Percentiles rank a stretch among this genome's conserved stretches.
phyloP scores from a whole-genome alignment of 2,329 filamentous ascomycete genomes.

The Samsoniella hepiali region DNA sequence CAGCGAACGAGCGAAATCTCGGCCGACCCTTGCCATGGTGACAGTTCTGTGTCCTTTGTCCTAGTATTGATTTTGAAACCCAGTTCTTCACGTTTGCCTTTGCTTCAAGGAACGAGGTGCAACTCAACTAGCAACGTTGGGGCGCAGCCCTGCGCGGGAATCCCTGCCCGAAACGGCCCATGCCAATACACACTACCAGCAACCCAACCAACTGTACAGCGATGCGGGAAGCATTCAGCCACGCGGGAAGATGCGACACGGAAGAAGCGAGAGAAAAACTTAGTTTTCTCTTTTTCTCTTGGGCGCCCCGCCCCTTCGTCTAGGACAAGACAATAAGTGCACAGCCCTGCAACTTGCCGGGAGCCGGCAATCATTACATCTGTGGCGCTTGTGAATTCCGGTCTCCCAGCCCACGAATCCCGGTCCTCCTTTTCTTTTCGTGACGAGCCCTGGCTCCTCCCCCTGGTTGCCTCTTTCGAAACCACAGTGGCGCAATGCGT shows the following conservation, averaged over 20 bases:
- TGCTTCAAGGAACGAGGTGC: neutral
- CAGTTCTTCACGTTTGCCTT: no score
- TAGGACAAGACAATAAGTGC: neutral
- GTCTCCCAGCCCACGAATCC: neutral
- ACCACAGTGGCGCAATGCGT: neutral
- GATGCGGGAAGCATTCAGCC: neutral
- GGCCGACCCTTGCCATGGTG: neutral
- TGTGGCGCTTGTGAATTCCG: slow-evolving; percentile 12
- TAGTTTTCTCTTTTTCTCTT: neutral
- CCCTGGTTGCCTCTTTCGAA: neutral
- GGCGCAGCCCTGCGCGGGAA: neutral
- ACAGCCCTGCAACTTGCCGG: slow-evolving; percentile 12
- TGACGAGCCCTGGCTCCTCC: neutral
- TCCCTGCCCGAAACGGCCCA: neutral
- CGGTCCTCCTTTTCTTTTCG: neutral
- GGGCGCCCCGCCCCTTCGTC: neutral
- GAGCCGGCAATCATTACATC: slow-evolving; percentile 1
- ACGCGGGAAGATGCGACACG: neutral
- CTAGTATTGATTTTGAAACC: neutral
- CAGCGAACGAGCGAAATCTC: neutral
- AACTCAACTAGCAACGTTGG: no score
- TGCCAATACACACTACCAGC: neutral
- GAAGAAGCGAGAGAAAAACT: neutral
- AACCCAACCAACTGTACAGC: neutral
- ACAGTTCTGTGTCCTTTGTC: neutral